Percentiles rank a stretch among this genome's conserved stretches.
Evolutionary conservation across 768 basidiomycete species (phyloP).

Genomic region (Suillus clintonianus): DNA sequence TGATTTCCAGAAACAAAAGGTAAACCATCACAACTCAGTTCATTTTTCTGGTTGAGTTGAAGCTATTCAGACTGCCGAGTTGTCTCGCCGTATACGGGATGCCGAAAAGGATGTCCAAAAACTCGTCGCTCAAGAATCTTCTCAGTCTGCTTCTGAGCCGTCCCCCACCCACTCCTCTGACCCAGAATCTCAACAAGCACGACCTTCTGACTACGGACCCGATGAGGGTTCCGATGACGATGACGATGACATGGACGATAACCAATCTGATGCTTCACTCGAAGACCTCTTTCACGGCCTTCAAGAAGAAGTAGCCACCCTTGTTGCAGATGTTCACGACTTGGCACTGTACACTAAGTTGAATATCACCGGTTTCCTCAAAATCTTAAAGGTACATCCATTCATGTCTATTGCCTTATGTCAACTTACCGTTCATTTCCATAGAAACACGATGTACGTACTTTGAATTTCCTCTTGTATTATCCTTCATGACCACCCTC

Average conservation of each 20-base stretch:
- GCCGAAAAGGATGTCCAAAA: slow-evolving; percentile 81
- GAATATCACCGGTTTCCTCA: slow-evolving; percentile 98
- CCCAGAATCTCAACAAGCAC: slow-evolving; percentile 55
- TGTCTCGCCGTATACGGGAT: slow-evolving; percentile 76
- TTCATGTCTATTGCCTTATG: not conserved
- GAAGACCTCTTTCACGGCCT: slow-evolving; percentile 86
- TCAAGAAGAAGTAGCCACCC: slow-evolving; percentile 92
- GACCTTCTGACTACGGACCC: slow-evolving; percentile 45
- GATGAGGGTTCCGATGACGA: slow-evolving; percentile 68
- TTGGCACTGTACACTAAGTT: slow-evolving; percentile 93
- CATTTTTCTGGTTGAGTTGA: slow-evolving; percentile 1
- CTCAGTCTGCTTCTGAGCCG: slow-evolving; percentile 23
- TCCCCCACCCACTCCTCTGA: slow-evolving; percentile 39
- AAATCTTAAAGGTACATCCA: slow-evolving; percentile 82
- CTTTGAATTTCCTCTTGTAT: not conserved
- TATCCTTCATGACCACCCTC: slow-evolving; percentile 6
- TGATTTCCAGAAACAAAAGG: slow-evolving; percentile 90
- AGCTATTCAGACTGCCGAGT: slow-evolving; percentile 66
- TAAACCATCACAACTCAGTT: slow-evolving; percentile 27
- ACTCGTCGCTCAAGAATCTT: slow-evolving; percentile 63
- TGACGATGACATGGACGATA: slow-evolving; percentile 45
- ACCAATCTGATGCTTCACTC: slow-evolving; percentile 68
- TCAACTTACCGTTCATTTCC: slow-evolving; percentile 10
- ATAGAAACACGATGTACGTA: slow-evolving; percentile 89
- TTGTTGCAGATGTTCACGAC: slow-evolving; percentile 93